Base-by-base conservation (phyloP, 805 yeast species). In the Lipomyces yamadae region DNA sequence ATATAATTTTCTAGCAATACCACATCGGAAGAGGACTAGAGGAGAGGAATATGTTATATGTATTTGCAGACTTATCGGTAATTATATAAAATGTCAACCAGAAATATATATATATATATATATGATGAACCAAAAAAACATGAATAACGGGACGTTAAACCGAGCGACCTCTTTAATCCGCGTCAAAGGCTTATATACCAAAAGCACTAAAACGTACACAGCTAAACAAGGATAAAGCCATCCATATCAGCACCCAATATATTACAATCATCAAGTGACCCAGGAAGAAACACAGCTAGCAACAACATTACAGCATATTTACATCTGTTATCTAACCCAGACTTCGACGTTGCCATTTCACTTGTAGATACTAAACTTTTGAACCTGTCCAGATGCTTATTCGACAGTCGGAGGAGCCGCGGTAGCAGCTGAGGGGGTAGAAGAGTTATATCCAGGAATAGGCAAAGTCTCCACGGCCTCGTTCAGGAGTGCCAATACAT, bases 401-500 rank as follows among this genome's bases (percentile, higher is more conserved):
- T 42, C 48, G 48, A 42, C 48, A 10, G 48, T 42, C 15, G 48
- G 48, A 42, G 48, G 48, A 15, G 6, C 42, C 42, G 42, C 48
- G 8, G 48, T 4, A 6, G 55, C 29, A 4, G 53, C 30, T 52
- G 34, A 4, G 18, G 34, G 7, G 13, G n/a, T 33, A 11, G 34
- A 13, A 53, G 55, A 33, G 34, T 52, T 52, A 13, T 52, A 52
- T 5, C 55, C 55, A 52, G 55, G 55, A n/a, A 52, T 52, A 29
- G 55, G 55, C 55, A 52, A 10, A 5, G n/a, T 54, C 63, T 67
- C 58, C 59, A 64, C 39, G 35, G 59, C 65, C 29, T 63, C 62
- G 48, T 60, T 29, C 8, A 67, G 61, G 18, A 62, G 60, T n/a
- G 30, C 34, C 56, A 67, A 33, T 10, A 59, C 62, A 15, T 66